phyloP scores from a whole-genome alignment of 2,329 filamentous ascomycete genomes.

The Aspergillus oerlinghausenensis region DNA sequence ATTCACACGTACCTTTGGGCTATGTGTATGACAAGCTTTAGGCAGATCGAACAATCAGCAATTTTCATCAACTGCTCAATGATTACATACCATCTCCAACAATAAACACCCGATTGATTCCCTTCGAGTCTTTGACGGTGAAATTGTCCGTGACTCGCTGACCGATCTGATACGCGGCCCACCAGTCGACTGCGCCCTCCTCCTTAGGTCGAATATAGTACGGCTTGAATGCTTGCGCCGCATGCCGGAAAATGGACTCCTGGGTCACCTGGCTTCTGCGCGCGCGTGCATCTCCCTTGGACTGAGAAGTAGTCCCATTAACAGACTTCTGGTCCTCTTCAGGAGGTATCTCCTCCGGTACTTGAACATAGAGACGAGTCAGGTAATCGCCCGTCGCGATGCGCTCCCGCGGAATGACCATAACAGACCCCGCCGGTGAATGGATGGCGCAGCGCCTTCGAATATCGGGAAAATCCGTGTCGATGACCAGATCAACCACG shows the following conservation, averaged over 20 bases:
- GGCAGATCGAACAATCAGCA: not conserved
- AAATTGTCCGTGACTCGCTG: conserved; percentile 54
- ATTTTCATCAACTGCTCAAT: not conserved
- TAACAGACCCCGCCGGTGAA: conserved; percentile 68
- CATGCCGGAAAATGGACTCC: conserved; percentile 60
- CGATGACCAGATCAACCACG: conserved; percentile 68
- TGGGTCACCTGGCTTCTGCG: conserved; percentile 60
- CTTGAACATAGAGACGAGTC: conserved; percentile 60
- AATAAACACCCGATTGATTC: conserved; percentile 67
- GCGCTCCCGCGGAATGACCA: conserved; percentile 71
- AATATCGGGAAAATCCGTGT: conserved; percentile 73
- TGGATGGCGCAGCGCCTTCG: conserved; percentile 76
- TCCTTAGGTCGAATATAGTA: conserved; percentile 59
- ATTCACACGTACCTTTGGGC: conserved; percentile 51
- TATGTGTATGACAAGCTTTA: conserved; percentile 70
- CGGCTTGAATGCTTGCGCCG: conserved; percentile 61
- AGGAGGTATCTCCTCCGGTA: conserved; percentile 29
- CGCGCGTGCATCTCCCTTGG: conserved; percentile 57
- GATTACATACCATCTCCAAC: conserved; percentile 55
- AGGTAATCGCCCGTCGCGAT: conserved; percentile 60
- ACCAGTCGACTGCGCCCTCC: conserved; percentile 64
- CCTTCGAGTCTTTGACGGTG: conserved; percentile 59
- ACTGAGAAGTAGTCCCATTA: conserved; percentile 48
- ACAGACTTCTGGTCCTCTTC: conserved; percentile 16
- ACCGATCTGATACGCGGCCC: conserved; percentile 71